A percentile compares a stretch with the other conserved stretches of the same genome.
These are phyloP conservation scores for Penicillium sp. DNA, from an alignment of 2,329 filamentous ascomycete species.

Conservation along the genomic window DNA sequence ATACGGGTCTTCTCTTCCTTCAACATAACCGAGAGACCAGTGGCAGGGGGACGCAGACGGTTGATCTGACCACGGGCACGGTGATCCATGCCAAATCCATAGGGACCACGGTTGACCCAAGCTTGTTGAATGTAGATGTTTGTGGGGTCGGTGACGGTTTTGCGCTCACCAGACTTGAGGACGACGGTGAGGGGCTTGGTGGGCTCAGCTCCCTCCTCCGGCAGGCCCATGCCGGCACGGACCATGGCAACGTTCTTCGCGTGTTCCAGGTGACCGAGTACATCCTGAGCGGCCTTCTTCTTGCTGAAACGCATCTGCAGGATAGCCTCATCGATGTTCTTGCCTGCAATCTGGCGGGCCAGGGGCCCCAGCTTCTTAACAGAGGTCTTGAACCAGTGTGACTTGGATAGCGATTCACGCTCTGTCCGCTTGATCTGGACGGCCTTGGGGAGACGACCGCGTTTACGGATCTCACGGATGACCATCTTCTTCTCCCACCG, in stretches of 20 bases:
- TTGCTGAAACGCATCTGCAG: slow-evolving; percentile 92
- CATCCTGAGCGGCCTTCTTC: slow-evolving; percentile 85
- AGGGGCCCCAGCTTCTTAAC: slow-evolving; percentile 89
- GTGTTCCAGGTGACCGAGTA: slow-evolving; percentile 74
- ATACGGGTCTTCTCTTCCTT: slow-evolving; percentile 94
- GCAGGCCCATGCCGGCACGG: slow-evolving; percentile 78
- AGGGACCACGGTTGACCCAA: slow-evolving; percentile 80
- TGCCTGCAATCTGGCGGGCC: slow-evolving; percentile 84
- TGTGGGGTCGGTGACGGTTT: slow-evolving; percentile 71
- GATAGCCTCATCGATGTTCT: slow-evolving; percentile 91
- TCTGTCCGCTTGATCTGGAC: slow-evolving; percentile 69
- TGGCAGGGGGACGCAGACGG: slow-evolving; percentile 67
- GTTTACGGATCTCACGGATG: slow-evolving; percentile 68
- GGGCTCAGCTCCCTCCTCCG: slow-evolving; percentile 25
- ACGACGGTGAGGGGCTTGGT: slow-evolving; percentile 59
- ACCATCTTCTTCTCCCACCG: slow-evolving; percentile 84
- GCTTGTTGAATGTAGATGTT: slow-evolving; percentile 87
- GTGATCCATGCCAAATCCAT: slow-evolving; percentile 62
- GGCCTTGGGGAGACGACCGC: slow-evolving; percentile 65
- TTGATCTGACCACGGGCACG: slow-evolving; percentile 73
- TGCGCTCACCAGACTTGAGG: slow-evolving; percentile 71
- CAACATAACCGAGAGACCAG: slow-evolving; percentile 74
- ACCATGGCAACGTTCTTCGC: slow-evolving; percentile 80
- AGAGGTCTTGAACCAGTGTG: slow-evolving; percentile 74
- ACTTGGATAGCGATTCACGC: slow-evolving; percentile 60